Evolutionary conservation across 257 asterid species (phyloP).

Genomic region (Fraxinus anomala): DNA sequence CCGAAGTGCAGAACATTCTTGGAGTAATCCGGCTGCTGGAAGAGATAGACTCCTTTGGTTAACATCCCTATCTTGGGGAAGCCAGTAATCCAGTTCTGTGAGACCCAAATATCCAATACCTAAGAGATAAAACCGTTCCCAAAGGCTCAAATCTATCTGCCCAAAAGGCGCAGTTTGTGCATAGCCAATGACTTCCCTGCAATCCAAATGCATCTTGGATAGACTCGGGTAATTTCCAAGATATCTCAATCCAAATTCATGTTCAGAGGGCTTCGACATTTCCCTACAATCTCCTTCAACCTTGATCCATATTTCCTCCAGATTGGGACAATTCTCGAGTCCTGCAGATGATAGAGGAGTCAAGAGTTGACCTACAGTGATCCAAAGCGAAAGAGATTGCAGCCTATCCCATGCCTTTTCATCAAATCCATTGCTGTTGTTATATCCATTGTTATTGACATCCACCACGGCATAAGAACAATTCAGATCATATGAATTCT

Average conservation of each 20-base stretch:
- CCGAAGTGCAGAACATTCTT: constrained; percentile 56
- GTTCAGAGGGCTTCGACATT: constrained; percentile 47
- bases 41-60: constrained; percentile 79
- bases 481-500: constrained; percentile 49
- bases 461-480: constrained; percentile 32
- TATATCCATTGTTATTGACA: constrained; percentile 32
- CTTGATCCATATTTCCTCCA: constrained; percentile 80
- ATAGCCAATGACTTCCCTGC: constrained; percentile 77
- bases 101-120: constrained; percentile 60
- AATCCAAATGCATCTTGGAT: constrained; percentile 74
- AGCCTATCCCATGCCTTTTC: constrained; percentile 67
- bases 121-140: constrained; percentile 75
- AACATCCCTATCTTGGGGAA: constrained; percentile 86
- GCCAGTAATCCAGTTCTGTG: constrained; percentile 84
- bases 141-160: constrained; percentile 87
- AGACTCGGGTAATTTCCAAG: constrained; percentile 57
- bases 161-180: constrained; percentile 91
- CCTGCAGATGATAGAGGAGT: constrained; percentile 63
- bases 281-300: constrained; percentile 91
- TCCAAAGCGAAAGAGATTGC: constrained; percentile 71
- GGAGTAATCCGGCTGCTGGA: constrained; percentile 83
- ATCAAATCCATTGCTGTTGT: constrained; percentile 30
- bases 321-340: constrained; percentile 70
- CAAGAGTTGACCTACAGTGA: constrained; percentile 74
- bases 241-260: constrained; percentile 62